A percentile compares a stretch with the other conserved stretches of the same genome.
Conservation (phyloP, 441 rosid genomes). For the Pelargonium fulgidum region DNA sequence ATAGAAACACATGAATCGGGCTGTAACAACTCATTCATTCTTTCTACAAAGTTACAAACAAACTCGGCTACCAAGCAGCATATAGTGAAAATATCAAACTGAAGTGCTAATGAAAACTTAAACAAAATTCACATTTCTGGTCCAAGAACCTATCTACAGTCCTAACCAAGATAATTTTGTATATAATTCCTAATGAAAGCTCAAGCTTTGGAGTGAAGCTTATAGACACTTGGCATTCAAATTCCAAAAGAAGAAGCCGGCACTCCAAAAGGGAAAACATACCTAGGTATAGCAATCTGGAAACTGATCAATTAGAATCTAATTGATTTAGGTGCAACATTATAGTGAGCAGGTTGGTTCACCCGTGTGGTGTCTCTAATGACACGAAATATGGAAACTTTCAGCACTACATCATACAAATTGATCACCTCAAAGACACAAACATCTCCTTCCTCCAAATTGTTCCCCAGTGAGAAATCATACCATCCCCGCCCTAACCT, state of each 20-base stretch:
- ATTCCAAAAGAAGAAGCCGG: neutral
- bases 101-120: neutral
- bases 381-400: conserved; percentile 76
- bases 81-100: neutral
- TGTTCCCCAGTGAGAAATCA: conserved; percentile 79
- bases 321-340: conserved; percentile 16
- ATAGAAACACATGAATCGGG: no score
- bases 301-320: neutral
- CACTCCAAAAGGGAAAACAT: neutral
- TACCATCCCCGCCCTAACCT: conserved; percentile 96
- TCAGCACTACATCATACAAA: conserved; percentile 67
- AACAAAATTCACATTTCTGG: conserved; percentile 1
- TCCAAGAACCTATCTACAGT: conserved; percentile 4
- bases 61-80: no score
- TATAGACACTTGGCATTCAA: neutral
- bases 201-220: conserved; percentile 2
- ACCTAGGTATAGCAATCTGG: neutral
- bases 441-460: conserved; percentile 93
- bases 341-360: conserved; percentile 26
- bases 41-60: no score
- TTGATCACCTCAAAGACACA: conserved; percentile 77
- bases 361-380: conserved; percentile 26
- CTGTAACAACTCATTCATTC: no score
- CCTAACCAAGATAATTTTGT: neutral
- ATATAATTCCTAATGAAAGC: neutral